These are phyloP conservation scores for Penicillium coprophilum DNA, from an alignment of 495 filamentous ascomycete genomes.

Conservation along the genomic window DNA sequence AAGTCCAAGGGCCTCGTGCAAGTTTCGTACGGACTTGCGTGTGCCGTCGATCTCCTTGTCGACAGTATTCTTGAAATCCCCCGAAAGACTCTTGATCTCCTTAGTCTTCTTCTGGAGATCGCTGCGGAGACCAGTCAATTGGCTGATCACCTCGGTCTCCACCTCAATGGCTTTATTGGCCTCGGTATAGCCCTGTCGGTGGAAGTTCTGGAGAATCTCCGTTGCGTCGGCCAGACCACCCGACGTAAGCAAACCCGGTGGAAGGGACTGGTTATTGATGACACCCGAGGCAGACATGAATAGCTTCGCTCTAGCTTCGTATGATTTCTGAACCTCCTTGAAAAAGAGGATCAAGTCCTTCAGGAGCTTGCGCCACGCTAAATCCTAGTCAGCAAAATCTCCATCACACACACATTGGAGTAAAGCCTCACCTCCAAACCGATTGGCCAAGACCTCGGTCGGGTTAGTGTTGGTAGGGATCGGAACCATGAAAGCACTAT, in stretches of 20 bases:
- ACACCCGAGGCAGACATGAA: constrained; percentile 79
- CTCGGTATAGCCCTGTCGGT: constrained; percentile 76
- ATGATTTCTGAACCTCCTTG: constrained; percentile 85
- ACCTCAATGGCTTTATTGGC: constrained; percentile 88
- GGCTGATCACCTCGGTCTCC: constrained; percentile 84
- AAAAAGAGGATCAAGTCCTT: constrained; percentile 96
- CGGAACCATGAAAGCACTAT: constrained; percentile 84
- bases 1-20: constrained; percentile 77
- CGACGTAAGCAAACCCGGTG: constrained; percentile 68
- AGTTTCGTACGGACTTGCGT: constrained; percentile 65
- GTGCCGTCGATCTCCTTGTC: constrained; percentile 57
- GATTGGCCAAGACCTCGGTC: constrained; percentile 83
- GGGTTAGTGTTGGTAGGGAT: constrained; percentile 85
- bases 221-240: constrained; percentile 85
- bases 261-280: constrained; percentile 74
- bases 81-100: constrained; percentile 88
- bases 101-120: constrained; percentile 95
- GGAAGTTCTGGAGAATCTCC: constrained; percentile 75
- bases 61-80: constrained; percentile 86
- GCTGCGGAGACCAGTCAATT: constrained; percentile 78
- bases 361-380: constrained; percentile 92
- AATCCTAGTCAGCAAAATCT: constrained; percentile 18
- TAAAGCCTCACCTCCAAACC: constrained; percentile 77
- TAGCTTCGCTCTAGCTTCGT: constrained; percentile 82
- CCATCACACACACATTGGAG: not conserved